A percentile compares a stretch with the other conserved stretches of the same genome.
Evolutionary conservation across 148 eudicot genomes (phyloP).

Genomic region (Chenopodium quinoa): DNA sequence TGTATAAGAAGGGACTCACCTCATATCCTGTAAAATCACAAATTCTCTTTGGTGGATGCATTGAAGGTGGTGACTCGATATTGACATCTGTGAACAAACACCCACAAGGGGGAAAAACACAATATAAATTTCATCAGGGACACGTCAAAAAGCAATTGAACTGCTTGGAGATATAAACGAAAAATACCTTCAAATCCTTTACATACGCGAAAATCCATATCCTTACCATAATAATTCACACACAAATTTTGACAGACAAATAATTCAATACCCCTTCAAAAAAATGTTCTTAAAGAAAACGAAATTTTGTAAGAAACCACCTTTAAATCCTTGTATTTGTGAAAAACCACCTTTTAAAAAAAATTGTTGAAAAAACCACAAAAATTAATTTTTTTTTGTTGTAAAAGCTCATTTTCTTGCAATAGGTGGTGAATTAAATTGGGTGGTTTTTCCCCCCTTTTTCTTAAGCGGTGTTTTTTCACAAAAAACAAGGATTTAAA

Average conservation of each 20-base stretch:
- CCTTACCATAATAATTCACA: background rate
- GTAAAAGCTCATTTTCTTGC: no score
- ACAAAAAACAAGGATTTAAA: no score
- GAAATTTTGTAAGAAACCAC: no score
- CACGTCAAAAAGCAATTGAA: background rate
- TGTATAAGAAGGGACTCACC: conserved; percentile 36
- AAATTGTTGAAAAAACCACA: no score
- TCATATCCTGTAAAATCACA: conserved; percentile 94
- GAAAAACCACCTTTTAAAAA: no score
- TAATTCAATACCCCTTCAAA: background rate
- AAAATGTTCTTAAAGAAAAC: background rate
- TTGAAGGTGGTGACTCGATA: conserved; percentile 90
- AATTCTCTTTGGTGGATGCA: conserved; percentile 87
- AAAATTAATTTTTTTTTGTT: no score
- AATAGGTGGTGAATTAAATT: no score
- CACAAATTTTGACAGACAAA: background rate
- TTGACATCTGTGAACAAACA: conserved; percentile 61
- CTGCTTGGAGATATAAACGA: background rate
- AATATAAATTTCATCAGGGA: background rate
- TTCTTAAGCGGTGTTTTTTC: no score
- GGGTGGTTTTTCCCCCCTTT: no score
- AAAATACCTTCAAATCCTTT: background rate
- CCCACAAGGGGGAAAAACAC: background rate
- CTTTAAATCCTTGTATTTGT: no score
- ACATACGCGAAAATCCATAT: background rate